phyloP scores from a whole-genome alignment of 805 yeast genomes.

The Maudiozyma serrabonitensis region DNA sequence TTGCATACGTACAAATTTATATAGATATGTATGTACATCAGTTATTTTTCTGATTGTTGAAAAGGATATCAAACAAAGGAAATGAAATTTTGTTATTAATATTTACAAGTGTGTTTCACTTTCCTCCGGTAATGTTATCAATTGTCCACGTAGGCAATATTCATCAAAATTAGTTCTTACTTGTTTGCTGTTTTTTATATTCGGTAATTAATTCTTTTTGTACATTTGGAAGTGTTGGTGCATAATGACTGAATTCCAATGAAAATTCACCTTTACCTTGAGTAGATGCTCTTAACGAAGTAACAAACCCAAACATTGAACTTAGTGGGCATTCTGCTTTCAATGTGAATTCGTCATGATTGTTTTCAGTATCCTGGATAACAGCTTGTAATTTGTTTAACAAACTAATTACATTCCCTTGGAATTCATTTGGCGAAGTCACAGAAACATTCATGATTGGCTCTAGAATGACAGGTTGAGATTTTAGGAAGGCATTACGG shows the following conservation, averaged over 20 bases:
- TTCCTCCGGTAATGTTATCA: no score
- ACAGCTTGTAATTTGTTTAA: conserved; percentile 87
- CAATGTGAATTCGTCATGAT: conserved; percentile 87
- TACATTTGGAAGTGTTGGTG: conserved; percentile 82
- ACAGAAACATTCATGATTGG: conserved; percentile 93
- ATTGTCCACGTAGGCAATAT: no score
- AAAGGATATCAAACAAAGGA: no score
- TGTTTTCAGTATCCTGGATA: conserved; percentile 88
- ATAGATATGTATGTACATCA: background rate
- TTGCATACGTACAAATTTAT: no score
- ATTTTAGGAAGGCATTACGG: conserved; percentile 75
- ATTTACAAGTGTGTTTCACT: no score
- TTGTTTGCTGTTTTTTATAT: conserved; percentile 49
- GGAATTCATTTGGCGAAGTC: conserved; percentile 94
- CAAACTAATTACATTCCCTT: conserved; percentile 83
- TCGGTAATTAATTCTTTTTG: conserved; percentile 87
- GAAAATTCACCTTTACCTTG: conserved; percentile 99
- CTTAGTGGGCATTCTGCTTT: conserved; percentile 94
- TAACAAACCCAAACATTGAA: conserved; percentile 92
- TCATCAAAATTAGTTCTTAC: conserved; percentile 10
- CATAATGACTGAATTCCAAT: conserved; percentile 85
- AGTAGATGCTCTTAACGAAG: conserved; percentile 88
- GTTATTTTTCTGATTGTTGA: no score
- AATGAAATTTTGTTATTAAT: no score
- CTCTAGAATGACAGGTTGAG: conserved; percentile 83